A percentile compares a stretch with the other conserved stretches of the same genome.
These are phyloP conservation scores for Rubia tinctorum DNA, from an alignment of 305 asterid species.

Conservation along the genomic window DNA sequence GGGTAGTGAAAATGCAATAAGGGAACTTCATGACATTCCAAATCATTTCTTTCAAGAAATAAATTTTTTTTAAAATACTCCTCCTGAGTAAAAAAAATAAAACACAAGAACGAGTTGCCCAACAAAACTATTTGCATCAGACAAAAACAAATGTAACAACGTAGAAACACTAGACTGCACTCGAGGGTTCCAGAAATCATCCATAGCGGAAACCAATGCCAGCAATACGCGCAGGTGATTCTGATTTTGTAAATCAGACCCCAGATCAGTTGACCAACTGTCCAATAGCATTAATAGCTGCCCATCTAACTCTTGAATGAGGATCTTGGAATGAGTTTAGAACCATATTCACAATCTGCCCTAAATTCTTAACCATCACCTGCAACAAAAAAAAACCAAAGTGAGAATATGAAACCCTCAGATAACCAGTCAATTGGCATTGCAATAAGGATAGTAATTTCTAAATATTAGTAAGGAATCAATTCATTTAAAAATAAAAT, in stretches of 20 bases:
- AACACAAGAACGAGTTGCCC: not conserved
- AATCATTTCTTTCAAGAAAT: not conserved
- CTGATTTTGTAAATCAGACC: constrained; percentile 84
- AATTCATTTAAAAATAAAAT: not conserved
- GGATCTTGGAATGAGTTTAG: constrained; percentile 88
- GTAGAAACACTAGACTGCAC: constrained; percentile 61
- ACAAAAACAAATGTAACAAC: not conserved
- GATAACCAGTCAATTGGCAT: not conserved
- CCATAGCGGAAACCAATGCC: constrained; percentile 83
- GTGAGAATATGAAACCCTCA: not conserved
- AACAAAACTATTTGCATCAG: not conserved
- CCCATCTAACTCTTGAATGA: constrained; percentile 95
- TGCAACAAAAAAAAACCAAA: constrained; percentile 19
- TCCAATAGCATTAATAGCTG: constrained; percentile 88
- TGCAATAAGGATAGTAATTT: not conserved
- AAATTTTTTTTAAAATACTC: not conserved
- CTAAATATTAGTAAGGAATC: too few species aligned
- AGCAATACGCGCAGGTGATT: constrained; percentile 74
- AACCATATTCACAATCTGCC: constrained; percentile 87
- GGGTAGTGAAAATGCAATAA: not conserved
- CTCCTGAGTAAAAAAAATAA: not conserved
- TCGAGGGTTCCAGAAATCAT: constrained; percentile 90
- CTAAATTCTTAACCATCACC: constrained; percentile 88
- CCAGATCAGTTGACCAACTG: constrained; percentile 87
- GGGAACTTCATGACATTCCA: not conserved